Evolutionary conservation across 371 early-diverging fungal genomes (phyloP), one percentile per base, ranked within the genome.

Genomic region (Blakeslea trispora): DNA sequence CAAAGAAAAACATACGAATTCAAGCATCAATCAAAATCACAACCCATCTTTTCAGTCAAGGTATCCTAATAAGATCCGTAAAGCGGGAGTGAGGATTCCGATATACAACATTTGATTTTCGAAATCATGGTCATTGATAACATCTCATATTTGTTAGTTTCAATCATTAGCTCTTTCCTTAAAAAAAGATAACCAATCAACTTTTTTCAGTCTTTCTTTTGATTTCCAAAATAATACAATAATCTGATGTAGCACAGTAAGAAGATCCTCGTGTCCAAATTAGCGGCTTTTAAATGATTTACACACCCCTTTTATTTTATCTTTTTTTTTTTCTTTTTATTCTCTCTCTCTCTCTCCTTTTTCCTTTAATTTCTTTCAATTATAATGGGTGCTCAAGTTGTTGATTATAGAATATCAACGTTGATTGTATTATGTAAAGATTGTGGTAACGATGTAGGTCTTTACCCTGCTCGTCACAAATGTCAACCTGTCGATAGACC

Each of bases 381-480:
- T 22, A 49, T 31, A 44, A 79, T 79, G 79, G 76, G 74, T 52
- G 71, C 72, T 40, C 69, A 74, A 52, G 70, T 63, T 18, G 73
- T 79, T 4, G 88, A 88, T 64, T 88, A 88, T 59, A 69, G 88
- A 59, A 75, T 88, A 35, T 88, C 88, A 15, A 74, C 75, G 40
- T 62, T 88, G 14, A 82, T 76, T 19, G 78, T 88, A 10, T 66
- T 82, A 39, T 88, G 88, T 65, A 82, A 80, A 64, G 88, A 88
- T 53, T 88, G 88, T 68, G 78, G 80, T 11, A 77, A 82, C 45
- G 88, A 88, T 55, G 88, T 88, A 19, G 88, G 88, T 1, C 52
- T 79, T 10, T 88, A 86, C 50, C 88, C 88, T 13, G 85, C 85
- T 22, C 69, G 82, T 41, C 88, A 88, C 62, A 81, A 81, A 49